These are phyloP conservation scores for Neurospora pannonica DNA, from an alignment of 495 filamentous ascomycete genomes.

Conservation along the genomic window DNA sequence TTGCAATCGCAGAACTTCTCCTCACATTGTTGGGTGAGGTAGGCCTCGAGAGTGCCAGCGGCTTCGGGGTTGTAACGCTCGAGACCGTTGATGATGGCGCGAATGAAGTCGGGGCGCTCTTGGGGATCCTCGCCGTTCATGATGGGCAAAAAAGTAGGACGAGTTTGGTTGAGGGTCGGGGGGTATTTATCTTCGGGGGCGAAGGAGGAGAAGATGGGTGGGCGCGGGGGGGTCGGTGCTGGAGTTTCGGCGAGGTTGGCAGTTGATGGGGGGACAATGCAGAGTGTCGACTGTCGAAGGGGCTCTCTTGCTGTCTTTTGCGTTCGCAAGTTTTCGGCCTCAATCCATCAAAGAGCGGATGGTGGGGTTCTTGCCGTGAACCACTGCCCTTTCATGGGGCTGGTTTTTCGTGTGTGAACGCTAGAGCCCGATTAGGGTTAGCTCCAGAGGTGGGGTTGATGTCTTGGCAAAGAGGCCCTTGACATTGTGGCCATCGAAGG, in stretches of 20 bases:
- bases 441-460: background rate
- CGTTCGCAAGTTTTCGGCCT: background rate
- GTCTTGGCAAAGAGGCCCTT: background rate
- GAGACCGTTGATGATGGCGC: constrained; percentile 83
- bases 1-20: constrained; percentile 88
- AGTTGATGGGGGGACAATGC: background rate
- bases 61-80: constrained; percentile 99
- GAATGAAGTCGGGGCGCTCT: constrained; percentile 81
- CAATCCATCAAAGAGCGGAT: background rate
- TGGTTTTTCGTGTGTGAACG: constrained; percentile 6
- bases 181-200: background rate
- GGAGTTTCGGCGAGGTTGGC: constrained; percentile 1
- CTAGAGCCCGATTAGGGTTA: background rate
- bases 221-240: background rate
- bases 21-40: constrained; percentile 92
- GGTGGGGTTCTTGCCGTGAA: background rate
- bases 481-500: background rate
- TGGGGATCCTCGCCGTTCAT: constrained; percentile 47
- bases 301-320: background rate
- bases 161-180: constrained; percentile 8
- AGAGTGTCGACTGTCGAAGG: background rate
- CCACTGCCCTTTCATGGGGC: background rate
- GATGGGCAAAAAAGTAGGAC: constrained; percentile 24
- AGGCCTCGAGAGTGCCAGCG: constrained; percentile 86
- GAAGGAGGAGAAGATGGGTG: constrained; percentile 2